phyloP scores from a whole-genome alignment of 257 asterid genomes.

The Solanum ossicruentum region DNA sequence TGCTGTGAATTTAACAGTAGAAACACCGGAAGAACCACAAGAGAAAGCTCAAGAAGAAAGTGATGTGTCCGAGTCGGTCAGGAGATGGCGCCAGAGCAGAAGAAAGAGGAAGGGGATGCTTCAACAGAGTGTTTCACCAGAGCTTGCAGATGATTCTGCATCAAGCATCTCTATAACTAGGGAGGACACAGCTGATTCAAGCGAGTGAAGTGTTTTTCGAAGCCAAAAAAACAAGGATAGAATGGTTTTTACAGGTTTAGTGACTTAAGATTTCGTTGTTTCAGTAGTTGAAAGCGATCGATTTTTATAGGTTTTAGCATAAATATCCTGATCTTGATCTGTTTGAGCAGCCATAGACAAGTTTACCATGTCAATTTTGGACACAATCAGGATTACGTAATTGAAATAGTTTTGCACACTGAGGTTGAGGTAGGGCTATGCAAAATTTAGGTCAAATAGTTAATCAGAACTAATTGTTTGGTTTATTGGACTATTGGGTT shows the following conservation, averaged over 20 bases:
- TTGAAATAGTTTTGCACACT: not conserved
- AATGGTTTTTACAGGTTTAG: not conserved
- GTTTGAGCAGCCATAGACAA: not conserved
- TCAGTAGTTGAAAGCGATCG: not conserved
- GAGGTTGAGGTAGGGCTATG: too few species aligned
- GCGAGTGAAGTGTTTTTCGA: not conserved
- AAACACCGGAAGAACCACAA: conserved; percentile 1
- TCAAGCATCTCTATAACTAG: conserved; percentile 27
- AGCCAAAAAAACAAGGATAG: not conserved
- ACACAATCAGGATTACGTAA: not conserved
- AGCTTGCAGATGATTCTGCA: conserved; percentile 6
- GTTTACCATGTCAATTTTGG: not conserved
- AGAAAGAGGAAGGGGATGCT: conserved; percentile 44
- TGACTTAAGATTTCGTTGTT: not conserved
- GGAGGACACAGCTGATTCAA: conserved; percentile 7
- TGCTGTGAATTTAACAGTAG: not conserved
- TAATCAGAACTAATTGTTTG: too few species aligned
- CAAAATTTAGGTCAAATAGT: too few species aligned
- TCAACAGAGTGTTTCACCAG: not conserved
- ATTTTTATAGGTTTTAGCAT: not conserved
- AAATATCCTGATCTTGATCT: not conserved
- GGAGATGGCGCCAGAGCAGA: conserved; percentile 37
- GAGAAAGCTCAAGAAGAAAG: conserved; percentile 5
- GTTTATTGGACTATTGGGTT: too few species aligned
- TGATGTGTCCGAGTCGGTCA: conserved; percentile 14